Evolutionary conservation across 1,284 basidiomycete species (phyloP).

Genomic region (Leccinum pallidistipes): DNA sequence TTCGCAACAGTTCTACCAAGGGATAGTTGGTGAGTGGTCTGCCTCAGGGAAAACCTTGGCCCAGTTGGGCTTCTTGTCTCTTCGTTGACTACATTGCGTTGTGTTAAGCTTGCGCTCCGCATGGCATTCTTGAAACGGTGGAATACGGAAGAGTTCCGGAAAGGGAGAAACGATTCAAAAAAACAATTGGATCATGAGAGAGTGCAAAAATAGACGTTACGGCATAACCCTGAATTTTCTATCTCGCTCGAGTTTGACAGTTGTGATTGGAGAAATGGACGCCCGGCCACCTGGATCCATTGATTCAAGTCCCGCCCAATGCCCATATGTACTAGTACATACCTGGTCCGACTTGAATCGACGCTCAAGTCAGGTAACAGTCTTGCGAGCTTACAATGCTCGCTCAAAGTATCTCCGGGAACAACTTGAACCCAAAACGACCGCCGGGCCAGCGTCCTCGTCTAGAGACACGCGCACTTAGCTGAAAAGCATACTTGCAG

Average conservation of each 20-base stretch:
- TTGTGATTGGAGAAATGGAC: background rate
- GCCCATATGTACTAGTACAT: too few species aligned
- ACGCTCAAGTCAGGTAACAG: too few species aligned
- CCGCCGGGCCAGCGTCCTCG: conserved; percentile 46
- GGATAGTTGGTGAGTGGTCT: background rate
- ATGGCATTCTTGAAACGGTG: background rate
- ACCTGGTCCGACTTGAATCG: too few species aligned
- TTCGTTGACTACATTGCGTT: background rate
- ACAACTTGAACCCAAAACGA: too few species aligned
- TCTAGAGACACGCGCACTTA: conserved; percentile 13
- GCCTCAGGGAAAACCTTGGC: background rate
- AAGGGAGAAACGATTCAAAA: background rate
- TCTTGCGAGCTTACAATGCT: too few species aligned
- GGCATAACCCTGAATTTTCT: background rate
- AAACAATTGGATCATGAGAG: background rate
- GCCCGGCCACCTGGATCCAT: too few species aligned
- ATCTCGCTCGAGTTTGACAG: background rate
- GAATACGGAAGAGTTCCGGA: background rate
- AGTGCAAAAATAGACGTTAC: background rate
- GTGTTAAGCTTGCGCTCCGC: background rate
- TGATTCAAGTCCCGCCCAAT: too few species aligned
- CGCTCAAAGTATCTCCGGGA: too few species aligned
- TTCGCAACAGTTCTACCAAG: too few species aligned
- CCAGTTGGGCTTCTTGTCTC: background rate
- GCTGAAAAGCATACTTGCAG: too few species aligned